Percentiles rank a stretch among this genome's conserved stretches.
Evolutionary conservation across 2,329 filamentous ascomycete genomes (phyloP).

Genomic region (Colletotrichum theobromicola): DNA sequence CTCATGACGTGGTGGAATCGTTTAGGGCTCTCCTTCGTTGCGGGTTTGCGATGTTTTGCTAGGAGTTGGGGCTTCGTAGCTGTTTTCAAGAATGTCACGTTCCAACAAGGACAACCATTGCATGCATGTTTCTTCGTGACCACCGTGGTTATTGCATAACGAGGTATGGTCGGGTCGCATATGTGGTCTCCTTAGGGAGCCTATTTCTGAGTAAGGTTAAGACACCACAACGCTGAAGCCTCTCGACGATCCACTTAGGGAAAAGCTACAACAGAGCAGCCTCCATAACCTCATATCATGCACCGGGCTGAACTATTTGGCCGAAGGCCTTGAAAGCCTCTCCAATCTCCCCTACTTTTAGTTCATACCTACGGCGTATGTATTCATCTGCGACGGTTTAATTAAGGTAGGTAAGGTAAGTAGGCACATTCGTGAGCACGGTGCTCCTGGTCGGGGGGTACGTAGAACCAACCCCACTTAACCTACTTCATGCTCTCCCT

Average conservation of each 20-base stretch:
- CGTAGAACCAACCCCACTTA: not conserved
- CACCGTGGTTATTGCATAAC: not conserved
- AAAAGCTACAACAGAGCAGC: not conserved
- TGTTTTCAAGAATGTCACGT: not conserved
- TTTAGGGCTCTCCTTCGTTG: not conserved
- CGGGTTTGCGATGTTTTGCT: not conserved
- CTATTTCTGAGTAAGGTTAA: too few relatives aligned
- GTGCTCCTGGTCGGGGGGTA: not conserved
- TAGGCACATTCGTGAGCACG: not conserved
- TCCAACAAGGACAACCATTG: not conserved
- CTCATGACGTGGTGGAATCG: not conserved
- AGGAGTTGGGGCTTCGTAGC: not conserved
- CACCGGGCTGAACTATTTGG: not conserved
- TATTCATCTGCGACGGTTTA: not conserved
- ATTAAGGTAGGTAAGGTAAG: not conserved
- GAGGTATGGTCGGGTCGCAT: not conserved
- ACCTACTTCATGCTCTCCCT: not conserved
- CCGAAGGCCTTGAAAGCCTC: not conserved
- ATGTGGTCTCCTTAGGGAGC: not conserved
- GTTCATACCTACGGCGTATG: not conserved
- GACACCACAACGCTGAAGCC: too few relatives aligned
- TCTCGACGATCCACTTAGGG: too few relatives aligned
- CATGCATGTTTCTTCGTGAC: not conserved
- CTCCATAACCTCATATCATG: not conserved
- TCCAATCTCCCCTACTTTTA: not conserved